Base-by-base conservation (phyloP, 371 early-diverging fungal genomes). In the Funneliformis caledonium region DNA sequence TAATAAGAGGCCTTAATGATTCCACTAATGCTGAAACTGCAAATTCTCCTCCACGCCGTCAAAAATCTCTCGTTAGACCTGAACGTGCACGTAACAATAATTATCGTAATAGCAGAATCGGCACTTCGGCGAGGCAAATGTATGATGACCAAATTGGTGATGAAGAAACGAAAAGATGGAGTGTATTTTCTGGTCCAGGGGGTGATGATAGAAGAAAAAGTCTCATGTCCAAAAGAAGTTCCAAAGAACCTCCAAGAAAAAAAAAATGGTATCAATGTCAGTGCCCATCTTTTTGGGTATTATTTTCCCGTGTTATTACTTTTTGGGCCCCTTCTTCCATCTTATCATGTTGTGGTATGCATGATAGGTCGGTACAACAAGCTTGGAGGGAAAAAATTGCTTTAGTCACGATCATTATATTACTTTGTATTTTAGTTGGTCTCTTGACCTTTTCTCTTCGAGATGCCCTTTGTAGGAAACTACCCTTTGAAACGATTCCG, bases 361-460 rank as follows among this genome's bases (percentile, higher is more conserved):
- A 82, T 48, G 78, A 82, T 16, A 19, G 84, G 45, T 88, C 85
- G 37, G 86, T 91, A 12, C 94, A 91, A 84, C 94, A 91, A 80
- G 97, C 96, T 19, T 96, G 93, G 90, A 86, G 95, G 83, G 96
- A 96, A 84, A 96, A 96, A 80, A 93, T 95, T 26, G 94, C 92
- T 0, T 87, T 96, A 33, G 91, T 93, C 31, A 85, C 87, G 68
- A 90, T 95, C 61, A 94, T 95, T 62, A 72, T 94, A 11, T 59
- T 88, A 33, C 88, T 94, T 52, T 94, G 94, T 87, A 89, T 85
- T 7, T 83, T 87, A 33, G 93, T 95, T 22, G 94, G 94, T 33
- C 94, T 93, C 82, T 82, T 95, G 56, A 95, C 95, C 7, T 93
- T 93, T 85, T 92, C 91, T 14, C 68, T 75, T 45, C 10, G 68